Evolutionary conservation across 169 alveolate genomes (phyloP), one percentile per base, ranked within the genome.

Genomic region (Plasmodium adleri): DNA sequence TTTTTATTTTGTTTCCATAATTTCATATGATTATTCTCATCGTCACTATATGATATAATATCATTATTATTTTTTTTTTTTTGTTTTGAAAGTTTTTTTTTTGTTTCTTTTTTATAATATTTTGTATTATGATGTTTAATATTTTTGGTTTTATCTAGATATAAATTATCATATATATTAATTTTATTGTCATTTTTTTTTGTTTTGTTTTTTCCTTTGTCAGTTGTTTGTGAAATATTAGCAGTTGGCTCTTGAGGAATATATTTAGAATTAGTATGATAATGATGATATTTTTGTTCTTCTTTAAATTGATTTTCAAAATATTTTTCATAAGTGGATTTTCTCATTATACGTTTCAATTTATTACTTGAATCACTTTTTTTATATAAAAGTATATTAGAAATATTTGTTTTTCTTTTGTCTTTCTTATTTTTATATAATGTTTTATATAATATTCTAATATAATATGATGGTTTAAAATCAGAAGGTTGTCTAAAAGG

Each of bases 391-490:
- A 15, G n/a, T 47, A 64, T 66, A 45, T 49, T 28, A 17, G 43
- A 64, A 45, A 78, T 50, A 45, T 66, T 78, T 17, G 26, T 43
- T 49, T 39, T 66, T 13, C 71, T 59, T 22, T 78, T 39, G 15
- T 58, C 17, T 6, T 58, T 71, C 15, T 72, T 86, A 28, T 32
- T 54, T 67, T 72, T 86, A 86, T 86, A 72, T 32, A 72, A 32
- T 7, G 92, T 71, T 72, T 67, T 45, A 66, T 86, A 72, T 8
- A 86, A 59, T 86, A 86, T 86, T 56, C 92, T 86, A 7, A 86
- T 86, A 67, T 86, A 86, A 15, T 86, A 86, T 7, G 92, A 86
- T n/a, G 92, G 88, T 17, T 71, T 86, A 26, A 86, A 86, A 28
- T 86, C 92, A 0, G 60, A 28, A 45, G 71, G 39, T 54, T 86